phyloP scores from a whole-genome alignment of 2,329 filamentous ascomycete genomes.

The Ceratocystis variospora region DNA sequence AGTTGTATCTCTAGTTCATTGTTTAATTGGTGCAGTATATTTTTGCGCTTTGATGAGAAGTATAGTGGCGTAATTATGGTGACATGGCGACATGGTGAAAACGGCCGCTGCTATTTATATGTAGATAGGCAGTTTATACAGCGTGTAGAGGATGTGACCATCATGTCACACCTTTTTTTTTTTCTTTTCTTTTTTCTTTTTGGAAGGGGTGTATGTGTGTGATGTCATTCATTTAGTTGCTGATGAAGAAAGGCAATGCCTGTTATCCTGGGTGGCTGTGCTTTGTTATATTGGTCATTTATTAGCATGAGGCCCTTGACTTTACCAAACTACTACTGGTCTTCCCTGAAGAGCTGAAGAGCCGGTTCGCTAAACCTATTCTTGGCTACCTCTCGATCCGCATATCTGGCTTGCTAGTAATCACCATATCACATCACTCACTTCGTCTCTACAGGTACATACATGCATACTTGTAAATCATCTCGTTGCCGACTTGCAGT shows the following conservation, averaged over 20 bases:
- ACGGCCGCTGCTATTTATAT: no score
- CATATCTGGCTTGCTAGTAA: no score
- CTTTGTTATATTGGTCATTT: background rate
- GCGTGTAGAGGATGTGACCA: no score
- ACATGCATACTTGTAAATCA: no score
- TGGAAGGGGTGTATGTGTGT: background rate
- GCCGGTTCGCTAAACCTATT: background rate
- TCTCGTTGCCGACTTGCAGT: no score
- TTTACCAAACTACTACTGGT: background rate
- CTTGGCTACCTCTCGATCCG: background rate
- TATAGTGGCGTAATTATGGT: no score
- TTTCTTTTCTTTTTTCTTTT: no score
- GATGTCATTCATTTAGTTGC: background rate
- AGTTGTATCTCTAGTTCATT: background rate
- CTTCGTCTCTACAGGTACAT: no score
- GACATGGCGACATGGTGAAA: no score
- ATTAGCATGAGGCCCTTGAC: background rate
- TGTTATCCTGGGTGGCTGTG: background rate
- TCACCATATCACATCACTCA: no score
- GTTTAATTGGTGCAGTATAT: background rate
- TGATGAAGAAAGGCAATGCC: background rate
- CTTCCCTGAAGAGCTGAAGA: slow-evolving; percentile 5
- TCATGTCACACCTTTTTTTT: no score
- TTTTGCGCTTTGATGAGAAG: background rate
- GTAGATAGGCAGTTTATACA: no score